Conservation (phyloP, 1,284 basidiomycete genomes). For the Ceratorhiza oryzae-sativae region DNA sequence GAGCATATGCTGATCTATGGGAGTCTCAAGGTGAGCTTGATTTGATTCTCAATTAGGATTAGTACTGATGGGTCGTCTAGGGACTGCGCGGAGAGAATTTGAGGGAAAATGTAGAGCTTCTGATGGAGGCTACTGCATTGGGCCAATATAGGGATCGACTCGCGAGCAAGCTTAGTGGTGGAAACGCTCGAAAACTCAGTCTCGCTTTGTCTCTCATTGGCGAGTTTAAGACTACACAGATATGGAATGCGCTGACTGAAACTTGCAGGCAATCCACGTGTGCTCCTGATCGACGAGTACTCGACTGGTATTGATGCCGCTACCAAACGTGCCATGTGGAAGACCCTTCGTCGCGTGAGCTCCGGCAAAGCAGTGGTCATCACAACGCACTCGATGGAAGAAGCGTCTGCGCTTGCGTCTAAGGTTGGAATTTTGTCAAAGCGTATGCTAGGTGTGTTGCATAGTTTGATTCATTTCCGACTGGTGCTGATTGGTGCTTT, state of each 20-base stretch:
- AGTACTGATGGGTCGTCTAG: conserved; percentile 48
- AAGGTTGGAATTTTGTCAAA: conserved; percentile 76
- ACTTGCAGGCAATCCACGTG: conserved; percentile 69
- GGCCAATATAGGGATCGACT: conserved; percentile 69
- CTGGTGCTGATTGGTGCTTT: background rate
- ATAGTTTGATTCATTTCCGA: background rate
- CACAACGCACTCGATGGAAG: conserved; percentile 79
- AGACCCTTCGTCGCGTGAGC: conserved; percentile 68
- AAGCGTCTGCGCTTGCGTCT: conserved; percentile 76
- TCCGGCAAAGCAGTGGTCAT: conserved; percentile 63
- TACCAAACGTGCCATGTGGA: conserved; percentile 85
- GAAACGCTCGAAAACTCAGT: conserved; percentile 80
- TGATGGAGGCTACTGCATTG: conserved; percentile 67
- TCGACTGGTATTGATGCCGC: conserved; percentile 83
- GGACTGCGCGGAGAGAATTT: conserved; percentile 66
- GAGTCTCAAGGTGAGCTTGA: conserved; percentile 45
- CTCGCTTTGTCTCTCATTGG: conserved; percentile 81
- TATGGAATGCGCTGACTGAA: background rate
- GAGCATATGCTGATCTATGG: conserved; percentile 67
- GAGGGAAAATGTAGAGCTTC: conserved; percentile 60
- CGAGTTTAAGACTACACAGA: conserved; percentile 47
- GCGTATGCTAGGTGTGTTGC: conserved; percentile 65
- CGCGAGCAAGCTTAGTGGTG: conserved; percentile 76
- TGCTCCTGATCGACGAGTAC: conserved; percentile 83
- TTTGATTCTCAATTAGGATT: conserved; percentile 47